A percentile compares a stretch with the other conserved stretches of the same genome.
These are phyloP conservation scores for Oryza brachyantha DNA, from an alignment of 176 grass and related monocot genomes.

Conservation along the genomic window DNA sequence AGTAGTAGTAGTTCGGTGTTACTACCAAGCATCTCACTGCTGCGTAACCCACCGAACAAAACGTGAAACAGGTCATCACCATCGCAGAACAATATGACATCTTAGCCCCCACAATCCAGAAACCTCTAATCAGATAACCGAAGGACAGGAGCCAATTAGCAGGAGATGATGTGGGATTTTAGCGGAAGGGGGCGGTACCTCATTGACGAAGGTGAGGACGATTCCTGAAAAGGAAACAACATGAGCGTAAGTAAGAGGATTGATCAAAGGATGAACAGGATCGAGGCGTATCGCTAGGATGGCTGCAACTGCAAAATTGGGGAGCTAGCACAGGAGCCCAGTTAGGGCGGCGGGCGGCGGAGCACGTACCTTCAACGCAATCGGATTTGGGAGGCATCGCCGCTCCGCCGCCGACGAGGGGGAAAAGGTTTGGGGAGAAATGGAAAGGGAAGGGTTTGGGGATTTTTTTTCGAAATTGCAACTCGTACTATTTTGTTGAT, in stretches of 20 bases:
- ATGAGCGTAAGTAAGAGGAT: neutral
- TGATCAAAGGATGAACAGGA: neutral
- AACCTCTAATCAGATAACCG: neutral
- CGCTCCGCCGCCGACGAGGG: neutral
- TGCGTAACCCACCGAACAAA: neutral
- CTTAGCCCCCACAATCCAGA: neutral
- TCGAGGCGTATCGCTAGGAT: neutral
- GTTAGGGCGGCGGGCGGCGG: neutral
- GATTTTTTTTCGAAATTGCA: too few relatives aligned
- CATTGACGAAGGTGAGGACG: slow-evolving; percentile 82
- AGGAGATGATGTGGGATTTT: neutral
- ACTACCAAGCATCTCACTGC: neutral
- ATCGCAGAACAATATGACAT: neutral
- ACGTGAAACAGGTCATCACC: neutral
- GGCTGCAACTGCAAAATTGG: neutral
- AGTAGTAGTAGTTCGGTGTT: too few relatives aligned
- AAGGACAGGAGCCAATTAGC: neutral
- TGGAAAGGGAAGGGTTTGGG: neutral
- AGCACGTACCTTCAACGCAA: slow-evolving; percentile 66
- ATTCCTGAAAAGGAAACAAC: slow-evolving; percentile 51
- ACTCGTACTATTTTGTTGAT: too few relatives aligned
- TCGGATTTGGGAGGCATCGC: slow-evolving; percentile 82
- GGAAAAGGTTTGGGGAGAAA: neutral
- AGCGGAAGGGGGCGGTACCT: slow-evolving; percentile 44
- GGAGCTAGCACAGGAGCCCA: neutral